These are phyloP conservation scores for Tetracladium marchalianum DNA, from an alignment of 495 filamentous ascomycete species.

Conservation along the genomic window DNA sequence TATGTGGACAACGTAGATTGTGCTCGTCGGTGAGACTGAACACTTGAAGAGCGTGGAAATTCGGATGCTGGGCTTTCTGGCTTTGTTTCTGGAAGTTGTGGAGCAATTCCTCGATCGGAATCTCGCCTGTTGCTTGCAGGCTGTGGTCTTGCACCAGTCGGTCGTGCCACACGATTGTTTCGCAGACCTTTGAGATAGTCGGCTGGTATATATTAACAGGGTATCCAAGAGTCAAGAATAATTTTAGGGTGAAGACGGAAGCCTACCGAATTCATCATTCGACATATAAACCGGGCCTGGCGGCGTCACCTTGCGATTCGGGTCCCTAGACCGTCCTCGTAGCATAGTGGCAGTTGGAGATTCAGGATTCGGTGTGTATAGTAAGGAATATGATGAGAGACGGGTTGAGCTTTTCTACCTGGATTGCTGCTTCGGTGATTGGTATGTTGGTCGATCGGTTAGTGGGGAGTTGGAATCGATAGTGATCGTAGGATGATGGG, in stretches of 20 bases:
- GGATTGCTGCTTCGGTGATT: background rate
- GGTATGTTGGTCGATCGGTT: background rate
- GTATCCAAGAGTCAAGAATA: conserved; percentile 2
- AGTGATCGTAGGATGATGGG: background rate
- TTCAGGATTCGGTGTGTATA: background rate
- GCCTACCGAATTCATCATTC: conserved; percentile 74
- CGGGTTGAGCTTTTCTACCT: background rate
- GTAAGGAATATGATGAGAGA: background rate
- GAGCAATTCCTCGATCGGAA: conserved; percentile 16
- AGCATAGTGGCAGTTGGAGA: conserved; percentile 5
- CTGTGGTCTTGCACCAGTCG: conserved; percentile 70
- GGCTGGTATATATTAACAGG: conserved; percentile 35
- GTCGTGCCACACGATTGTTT: conserved; percentile 63
- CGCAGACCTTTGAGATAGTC: conserved; percentile 74
- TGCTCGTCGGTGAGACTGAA: conserved; percentile 38
- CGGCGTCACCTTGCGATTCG: conserved; percentile 52
- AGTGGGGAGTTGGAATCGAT: background rate
- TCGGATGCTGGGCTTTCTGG: conserved; percentile 15
- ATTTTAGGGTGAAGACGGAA: conserved; percentile 22
- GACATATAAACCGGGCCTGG: conserved; percentile 77
- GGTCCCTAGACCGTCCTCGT: conserved; percentile 30
- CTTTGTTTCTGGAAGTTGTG: conserved; percentile 4
- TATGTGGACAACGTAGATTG: conserved; percentile 24
- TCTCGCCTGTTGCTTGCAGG: conserved; percentile 39
- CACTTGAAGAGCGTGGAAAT: conserved; percentile 35